Evolutionary conservation across 106 monocot genomes (phyloP), one percentile per base, ranked within the genome.

Genomic region (Dactylorhiza incarnata): DNA sequence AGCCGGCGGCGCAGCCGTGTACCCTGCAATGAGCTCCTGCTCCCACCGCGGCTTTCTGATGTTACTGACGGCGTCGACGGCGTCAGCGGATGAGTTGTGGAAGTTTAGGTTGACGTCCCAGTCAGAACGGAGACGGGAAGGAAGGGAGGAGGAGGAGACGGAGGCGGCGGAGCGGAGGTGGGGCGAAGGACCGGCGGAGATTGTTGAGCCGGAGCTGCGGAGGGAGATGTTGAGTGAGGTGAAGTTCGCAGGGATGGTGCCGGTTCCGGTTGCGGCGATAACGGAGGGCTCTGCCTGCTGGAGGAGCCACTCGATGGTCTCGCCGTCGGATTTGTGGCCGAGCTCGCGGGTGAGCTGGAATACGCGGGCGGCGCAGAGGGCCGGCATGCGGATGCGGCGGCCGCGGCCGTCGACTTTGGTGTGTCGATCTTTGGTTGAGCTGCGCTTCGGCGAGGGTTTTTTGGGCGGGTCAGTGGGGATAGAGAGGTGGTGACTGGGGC

Each of bases 301-400:
- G 52, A 93, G 89, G 12, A 93, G 81, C 90, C 93, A 93, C 80
- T 93, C 89, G 70, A 93, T 89, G 68, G 93, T 93, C 78, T 93
- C 93, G 53, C 93, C 93, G 84, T 93, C 93, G 73, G 93, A 86
- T 78, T 93, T 93, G 81, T 89, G 93, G 54, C 93, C 93, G 61
- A 93, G 93, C 82, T 93, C 93, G 14, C 89, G 83, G 6, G 92
- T 92, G n/a, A 92, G 81, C 69, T 89, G 92, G 80, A 92, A 92
- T 54, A 92, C 92, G 11, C 92, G 78, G 12, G 92, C 92, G 8
- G 92, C 92, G 83, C 92, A 92, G 24, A 86, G 77, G 25, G 89
- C 89, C 3, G 92, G 92, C 92, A 92, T 92, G 75, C 92, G 89
- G 74, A 92, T 92, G 73, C 92, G 86, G 22, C 92, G 84, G 9